Percentiles rank a stretch among this genome's conserved stretches.
Conservation (phyloP, 495 filamentous ascomycete species). For the Talaromyces wortmannii region DNA sequence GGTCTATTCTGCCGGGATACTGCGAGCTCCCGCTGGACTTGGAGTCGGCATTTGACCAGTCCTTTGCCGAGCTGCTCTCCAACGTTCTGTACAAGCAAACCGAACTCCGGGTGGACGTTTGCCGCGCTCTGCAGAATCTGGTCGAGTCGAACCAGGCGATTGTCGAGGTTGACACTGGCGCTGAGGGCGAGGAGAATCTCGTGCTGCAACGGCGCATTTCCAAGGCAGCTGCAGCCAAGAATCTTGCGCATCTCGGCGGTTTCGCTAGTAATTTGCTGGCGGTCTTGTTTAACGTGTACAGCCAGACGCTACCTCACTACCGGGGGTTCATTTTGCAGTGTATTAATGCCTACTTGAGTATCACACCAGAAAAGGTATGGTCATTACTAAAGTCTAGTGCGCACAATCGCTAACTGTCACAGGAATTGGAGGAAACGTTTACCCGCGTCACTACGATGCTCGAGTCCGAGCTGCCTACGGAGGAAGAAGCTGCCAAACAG, state of each 20-base stretch:
- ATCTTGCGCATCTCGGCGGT: conserved; percentile 66
- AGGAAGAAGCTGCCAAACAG: conserved; percentile 52
- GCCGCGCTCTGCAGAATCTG: conserved; percentile 73
- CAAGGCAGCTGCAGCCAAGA: conserved; percentile 65
- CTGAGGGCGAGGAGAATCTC: conserved; percentile 63
- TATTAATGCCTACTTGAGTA: conserved; percentile 89
- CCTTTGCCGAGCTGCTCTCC: conserved; percentile 84
- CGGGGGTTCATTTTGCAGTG: conserved; percentile 84
- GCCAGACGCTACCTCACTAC: conserved; percentile 86
- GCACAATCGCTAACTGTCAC: conserved; percentile 17
- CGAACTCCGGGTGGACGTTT: conserved; percentile 78
- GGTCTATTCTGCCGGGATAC: conserved; percentile 91
- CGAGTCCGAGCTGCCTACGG: conserved; percentile 54
- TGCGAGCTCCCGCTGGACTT: conserved; percentile 87
- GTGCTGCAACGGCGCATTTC: conserved; percentile 66
- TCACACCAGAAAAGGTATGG: conserved; percentile 59
- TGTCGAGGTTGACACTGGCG: conserved; percentile 47
- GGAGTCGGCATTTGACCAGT: conserved; percentile 68
- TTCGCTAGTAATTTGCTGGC: conserved; percentile 86
- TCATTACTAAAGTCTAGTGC: neutral
- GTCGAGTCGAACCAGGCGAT: conserved; percentile 89
- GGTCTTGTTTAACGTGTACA: conserved; percentile 97
- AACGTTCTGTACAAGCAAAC: conserved; percentile 90
- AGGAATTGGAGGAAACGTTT: conserved; percentile 84
- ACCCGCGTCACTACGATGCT: conserved; percentile 77